phyloP scores from a whole-genome alignment of 1,284 basidiomycete genomes.

The Vanrija pseudolonga region DNA sequence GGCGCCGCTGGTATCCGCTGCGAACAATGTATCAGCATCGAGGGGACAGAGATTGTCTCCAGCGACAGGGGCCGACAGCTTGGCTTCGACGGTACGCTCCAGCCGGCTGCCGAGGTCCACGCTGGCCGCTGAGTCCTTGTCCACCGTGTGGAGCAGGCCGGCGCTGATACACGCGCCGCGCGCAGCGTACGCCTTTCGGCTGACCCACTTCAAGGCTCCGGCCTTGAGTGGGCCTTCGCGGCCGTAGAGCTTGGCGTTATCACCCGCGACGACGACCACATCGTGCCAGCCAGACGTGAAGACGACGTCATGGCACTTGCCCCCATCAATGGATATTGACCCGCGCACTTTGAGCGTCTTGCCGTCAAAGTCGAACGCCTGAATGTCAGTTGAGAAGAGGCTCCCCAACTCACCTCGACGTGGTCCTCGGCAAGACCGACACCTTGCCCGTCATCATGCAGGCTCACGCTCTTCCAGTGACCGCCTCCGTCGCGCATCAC shows the following conservation, averaged over 20 bases:
- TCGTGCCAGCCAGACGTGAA: constrained; percentile 21
- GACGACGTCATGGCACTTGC: constrained; percentile 7
- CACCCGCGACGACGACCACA: constrained; percentile 12
- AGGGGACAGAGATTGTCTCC: constrained; percentile 11
- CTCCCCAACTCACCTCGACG: constrained; percentile 19
- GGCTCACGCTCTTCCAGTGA: constrained; percentile 25
- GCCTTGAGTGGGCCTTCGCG: background rate
- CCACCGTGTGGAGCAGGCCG: constrained; percentile 2
- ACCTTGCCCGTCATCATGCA: constrained; percentile 30
- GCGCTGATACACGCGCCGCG: constrained; percentile 2
- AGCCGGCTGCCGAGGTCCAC: constrained; percentile 9
- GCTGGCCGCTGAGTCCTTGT: background rate
- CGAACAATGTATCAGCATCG: constrained; percentile 10
- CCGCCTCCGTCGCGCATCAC: constrained; percentile 38
- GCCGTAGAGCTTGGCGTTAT: constrained; percentile 7
- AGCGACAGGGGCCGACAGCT: background rate
- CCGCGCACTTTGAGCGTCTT: constrained; percentile 23
- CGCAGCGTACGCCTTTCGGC: constrained; percentile 1
- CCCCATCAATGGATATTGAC: constrained; percentile 4
- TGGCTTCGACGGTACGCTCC: background rate
- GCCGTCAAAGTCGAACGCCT: constrained; percentile 32
- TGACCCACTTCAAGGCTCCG: background rate
- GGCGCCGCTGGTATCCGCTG: constrained; percentile 1
- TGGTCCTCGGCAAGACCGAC: constrained; percentile 24
- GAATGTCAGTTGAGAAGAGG: background rate